These are phyloP conservation scores for Aegilops tauschii DNA, from an alignment of 176 grass and related monocot genomes.

Conservation along the genomic window DNA sequence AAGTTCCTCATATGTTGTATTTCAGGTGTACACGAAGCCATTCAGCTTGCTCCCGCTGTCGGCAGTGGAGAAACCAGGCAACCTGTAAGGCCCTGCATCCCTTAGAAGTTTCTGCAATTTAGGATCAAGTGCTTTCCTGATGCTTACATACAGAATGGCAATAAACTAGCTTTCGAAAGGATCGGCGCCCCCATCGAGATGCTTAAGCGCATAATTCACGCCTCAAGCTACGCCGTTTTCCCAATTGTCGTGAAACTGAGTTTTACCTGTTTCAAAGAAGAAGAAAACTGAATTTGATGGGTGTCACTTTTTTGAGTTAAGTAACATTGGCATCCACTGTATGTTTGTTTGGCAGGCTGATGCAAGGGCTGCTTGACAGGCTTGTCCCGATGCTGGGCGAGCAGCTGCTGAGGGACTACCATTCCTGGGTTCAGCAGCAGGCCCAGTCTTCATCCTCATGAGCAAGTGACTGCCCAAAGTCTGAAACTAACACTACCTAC, in stretches of 20 bases:
- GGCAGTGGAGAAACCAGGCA: constrained; percentile 86
- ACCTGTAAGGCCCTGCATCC: constrained; percentile 51
- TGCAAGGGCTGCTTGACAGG: constrained; percentile 84
- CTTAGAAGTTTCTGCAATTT: background rate
- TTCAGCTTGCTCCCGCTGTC: constrained; percentile 90
- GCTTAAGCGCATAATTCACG: background rate
- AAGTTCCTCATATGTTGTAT: background rate
- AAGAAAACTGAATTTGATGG: background rate
- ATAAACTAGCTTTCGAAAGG: background rate
- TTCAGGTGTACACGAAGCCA: constrained; percentile 79
- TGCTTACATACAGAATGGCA: background rate
- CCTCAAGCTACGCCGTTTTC: background rate
- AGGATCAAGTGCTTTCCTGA: background rate
- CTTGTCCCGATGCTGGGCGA: constrained; percentile 78
- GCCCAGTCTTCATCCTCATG: background rate
- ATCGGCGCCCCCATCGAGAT: background rate
- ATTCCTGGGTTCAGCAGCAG: constrained; percentile 58
- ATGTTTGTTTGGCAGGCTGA: constrained; percentile 44
- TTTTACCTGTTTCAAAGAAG: too few relatives aligned
- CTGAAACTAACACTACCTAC: background rate
- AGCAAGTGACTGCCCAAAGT: background rate
- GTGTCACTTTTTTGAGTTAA: background rate
- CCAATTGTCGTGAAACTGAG: background rate
- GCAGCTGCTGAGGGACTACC: constrained; percentile 74
- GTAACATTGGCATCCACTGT: background rate